Evolutionary conservation across 2,329 filamentous ascomycete species (phyloP), one percentile per base, ranked within the genome.

Genomic region (Leptodontidium sp.): DNA sequence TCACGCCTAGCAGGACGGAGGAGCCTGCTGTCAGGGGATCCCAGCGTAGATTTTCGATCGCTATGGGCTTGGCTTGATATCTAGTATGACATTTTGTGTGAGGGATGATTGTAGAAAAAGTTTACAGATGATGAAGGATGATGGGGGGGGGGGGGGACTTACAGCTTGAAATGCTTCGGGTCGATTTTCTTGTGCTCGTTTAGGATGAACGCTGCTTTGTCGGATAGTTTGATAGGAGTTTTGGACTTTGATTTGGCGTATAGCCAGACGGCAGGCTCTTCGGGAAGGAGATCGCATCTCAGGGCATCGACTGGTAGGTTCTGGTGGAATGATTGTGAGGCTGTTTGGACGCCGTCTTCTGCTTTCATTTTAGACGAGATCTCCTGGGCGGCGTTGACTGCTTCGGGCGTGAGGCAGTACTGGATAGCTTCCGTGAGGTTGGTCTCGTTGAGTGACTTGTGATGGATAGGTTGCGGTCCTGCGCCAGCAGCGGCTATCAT

Each of bases 401-500:
- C 90, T 24, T 87, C 84, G 0, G 87, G 84, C 70, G 84, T 82
- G 2, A 91, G 76, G n/a, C 88, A 88, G 35, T 84, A 82, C 7
- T 77, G 78, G 64, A 94, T 91, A 0, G 90, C 88, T 29, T 85
- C 84, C 0, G 88, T 88, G 8, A 94, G 82, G 11, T 86, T 88
- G 24, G 89, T 86, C 0, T 85, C 83, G 0, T 86, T 92, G 40
- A 94, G 79, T n/a, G 87, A 81, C 72, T 90, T 90, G 77, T 90
- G 86, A 0, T 89, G 88, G 53, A 93, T 87, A 0, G 91, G 91
- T 0, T 84, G 80, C 0, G 91, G 91, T 0, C 92, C 91, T 4
- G 91, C 92, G 1, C 91, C 90, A 2, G 91, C 90, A 62, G 83
- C 85, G 0, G 89, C 85, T 45, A 93, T 87, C 85, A 93, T 93